A percentile compares a stretch with the other conserved stretches of the same genome.
These are phyloP conservation scores for Ambrosiella cleistominuta DNA, from an alignment of 2,329 filamentous ascomycete species.

Conservation along the genomic window DNA sequence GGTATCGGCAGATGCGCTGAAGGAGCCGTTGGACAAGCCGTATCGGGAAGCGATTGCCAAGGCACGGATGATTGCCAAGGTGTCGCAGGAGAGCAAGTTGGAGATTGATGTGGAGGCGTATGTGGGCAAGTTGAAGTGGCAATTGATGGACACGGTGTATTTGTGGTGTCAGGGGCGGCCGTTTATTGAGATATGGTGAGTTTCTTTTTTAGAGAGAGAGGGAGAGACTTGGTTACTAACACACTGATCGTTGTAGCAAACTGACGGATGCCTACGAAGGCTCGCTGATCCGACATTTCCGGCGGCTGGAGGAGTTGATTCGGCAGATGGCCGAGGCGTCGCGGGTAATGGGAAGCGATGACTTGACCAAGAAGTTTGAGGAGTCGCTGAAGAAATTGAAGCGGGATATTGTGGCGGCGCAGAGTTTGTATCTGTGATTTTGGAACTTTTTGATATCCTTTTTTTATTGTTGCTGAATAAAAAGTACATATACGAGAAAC, in stretches of 20 bases:
- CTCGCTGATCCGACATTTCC: constrained; percentile 87
- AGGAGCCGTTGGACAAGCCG: constrained; percentile 73
- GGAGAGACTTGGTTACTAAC: neutral
- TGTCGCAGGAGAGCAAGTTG: constrained; percentile 87
- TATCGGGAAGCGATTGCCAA: constrained; percentile 75
- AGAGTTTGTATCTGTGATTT: constrained; percentile 69
- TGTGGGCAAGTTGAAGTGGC: constrained; percentile 71
- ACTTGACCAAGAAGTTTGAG: constrained; percentile 84
- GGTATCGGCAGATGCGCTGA: constrained; percentile 57
- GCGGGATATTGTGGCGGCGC: constrained; percentile 85
- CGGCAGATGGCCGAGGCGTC: constrained; percentile 89
- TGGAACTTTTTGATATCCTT: neutral
- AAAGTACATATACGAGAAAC: neutral
- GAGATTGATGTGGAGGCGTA: constrained; percentile 93
- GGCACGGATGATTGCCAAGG: constrained; percentile 76
- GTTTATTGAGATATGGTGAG: constrained; percentile 90
- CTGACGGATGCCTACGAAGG: constrained; percentile 99
- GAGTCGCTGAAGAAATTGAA: constrained; percentile 68
- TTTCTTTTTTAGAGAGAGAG: constrained; percentile 16
- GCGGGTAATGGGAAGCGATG: constrained; percentile 96
- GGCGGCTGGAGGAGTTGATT: constrained; percentile 80
- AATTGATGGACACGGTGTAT: constrained; percentile 92
- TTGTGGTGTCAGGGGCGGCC: constrained; percentile 79
- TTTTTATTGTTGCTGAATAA: neutral
- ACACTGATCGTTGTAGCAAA: constrained; percentile 45